Evolutionary conservation across 2,329 filamentous ascomycete genomes (phyloP), one percentile per base, ranked within the genome.

Genomic region (Exserohilum rostratum): DNA sequence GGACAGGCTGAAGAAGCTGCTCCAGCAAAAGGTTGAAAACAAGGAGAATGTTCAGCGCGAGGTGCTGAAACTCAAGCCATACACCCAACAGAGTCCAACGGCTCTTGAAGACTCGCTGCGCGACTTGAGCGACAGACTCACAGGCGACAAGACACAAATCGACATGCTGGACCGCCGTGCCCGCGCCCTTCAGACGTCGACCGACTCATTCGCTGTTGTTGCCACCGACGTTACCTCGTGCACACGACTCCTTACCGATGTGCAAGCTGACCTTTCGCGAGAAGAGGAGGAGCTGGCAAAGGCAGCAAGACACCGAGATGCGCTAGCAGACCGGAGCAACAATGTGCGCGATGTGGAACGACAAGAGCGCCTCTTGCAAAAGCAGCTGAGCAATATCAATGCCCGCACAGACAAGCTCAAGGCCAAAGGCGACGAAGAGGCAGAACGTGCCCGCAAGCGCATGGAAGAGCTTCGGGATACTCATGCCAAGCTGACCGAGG

Each of bases 341-440:
- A 96, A 91, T 67, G 92, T 96, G 15, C 86, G 91, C 57, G 93
- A 98, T 74, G 90, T 98, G 3, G 95, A 98, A 75, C 85, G 93
- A 55, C 90, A 90, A 15, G 93, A 98, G 79, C 84, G 87, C 15
- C 81, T 97, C 62, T 81, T 98, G 55, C 87, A 90, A 71, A 86
- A 93, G 57, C 93, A 98, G 77, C 78, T 98, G 52, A 82, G 85
- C 62, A 93, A 93, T 69, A 95, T 92, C 86, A 87, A 88, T 48
- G 91, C 96, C 69, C 85, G 93, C 43, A 97, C 93, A 0, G 90
- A 95, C 65, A 89, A 90, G 67, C 81, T 97, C 50, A 85, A 91
- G 54, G 87, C 89, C 64, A 89, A 90, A 66, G 93, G 90, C 61
- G 87, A 88, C 53, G 85, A 89, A 58, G 96, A 96, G 78, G 90